Conservation (phyloP, 23 red algal species). For the Gracilaria gracilis region DNA sequence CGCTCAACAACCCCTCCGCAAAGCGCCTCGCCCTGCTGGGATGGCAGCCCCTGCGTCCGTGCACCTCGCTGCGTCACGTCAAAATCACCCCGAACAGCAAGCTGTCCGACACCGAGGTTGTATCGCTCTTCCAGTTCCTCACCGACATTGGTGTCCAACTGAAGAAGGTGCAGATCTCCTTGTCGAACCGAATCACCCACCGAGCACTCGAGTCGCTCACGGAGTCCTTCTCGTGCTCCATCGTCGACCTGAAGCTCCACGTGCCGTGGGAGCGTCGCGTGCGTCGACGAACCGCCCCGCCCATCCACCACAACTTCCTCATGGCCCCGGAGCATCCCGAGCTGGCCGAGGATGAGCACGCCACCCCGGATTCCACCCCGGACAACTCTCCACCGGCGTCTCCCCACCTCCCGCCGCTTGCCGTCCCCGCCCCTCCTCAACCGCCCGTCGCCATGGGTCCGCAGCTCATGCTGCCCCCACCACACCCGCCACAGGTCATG, state of each 20-base stretch:
- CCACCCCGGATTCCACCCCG: conserved; percentile 25
- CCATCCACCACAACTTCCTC: neutral
- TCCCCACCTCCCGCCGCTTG: neutral
- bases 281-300: neutral
- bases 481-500: neutral
- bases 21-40: conserved; percentile 15
- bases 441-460: neutral
- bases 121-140: conserved; percentile 22
- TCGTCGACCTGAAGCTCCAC: conserved; percentile 35
- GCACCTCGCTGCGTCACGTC: conserved; percentile 36
- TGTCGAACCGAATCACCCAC: conserved; percentile 9
- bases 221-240: conserved; percentile 7
- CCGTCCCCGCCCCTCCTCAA: neutral
- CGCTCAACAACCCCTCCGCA: conserved; percentile 35
- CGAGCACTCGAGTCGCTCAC: neutral
- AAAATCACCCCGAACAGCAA: conserved; percentile 20
- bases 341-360: conserved; percentile 15
- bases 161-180: conserved; percentile 23
- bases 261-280: conserved; percentile 23
- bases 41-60: conserved; percentile 14
- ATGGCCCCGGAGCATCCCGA: neutral
- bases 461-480: neutral
- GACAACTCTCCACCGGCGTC: neutral
- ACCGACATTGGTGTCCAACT: neutral
- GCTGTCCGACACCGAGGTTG: conserved; percentile 22